Percentiles rank a stretch among this genome's conserved stretches.
Evolutionary conservation across 306 rosid genomes (phyloP).

Genomic region (Acmispon strigosus): DNA sequence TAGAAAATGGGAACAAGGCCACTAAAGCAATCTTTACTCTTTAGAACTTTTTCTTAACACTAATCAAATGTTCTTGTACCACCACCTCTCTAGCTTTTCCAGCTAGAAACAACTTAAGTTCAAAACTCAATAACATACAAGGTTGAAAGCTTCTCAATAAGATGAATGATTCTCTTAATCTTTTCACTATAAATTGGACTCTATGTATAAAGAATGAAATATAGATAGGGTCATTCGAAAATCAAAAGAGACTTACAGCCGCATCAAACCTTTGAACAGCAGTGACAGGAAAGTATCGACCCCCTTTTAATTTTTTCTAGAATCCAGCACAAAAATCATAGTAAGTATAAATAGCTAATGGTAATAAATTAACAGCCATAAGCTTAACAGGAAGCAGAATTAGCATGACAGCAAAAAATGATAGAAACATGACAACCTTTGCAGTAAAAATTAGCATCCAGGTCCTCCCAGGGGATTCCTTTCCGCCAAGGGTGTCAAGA

Average conservation of each 20-base stretch:
- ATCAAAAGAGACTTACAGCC: conserved; percentile 52
- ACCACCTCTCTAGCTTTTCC: neutral
- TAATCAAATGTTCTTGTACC: neutral
- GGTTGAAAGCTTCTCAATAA: neutral
- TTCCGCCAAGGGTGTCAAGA: conserved; percentile 72
- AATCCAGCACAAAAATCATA: conserved; percentile 21
- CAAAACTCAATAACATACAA: neutral
- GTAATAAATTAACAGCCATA: neutral
- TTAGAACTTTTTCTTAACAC: neutral
- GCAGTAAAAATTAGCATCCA: conserved; percentile 94
- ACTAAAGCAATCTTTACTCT: neutral
- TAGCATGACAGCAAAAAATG: neutral
- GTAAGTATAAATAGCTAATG: conserved; percentile 14
- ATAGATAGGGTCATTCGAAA: conserved; percentile 11
- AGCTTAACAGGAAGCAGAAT: neutral
- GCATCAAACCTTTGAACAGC: conserved; percentile 95
- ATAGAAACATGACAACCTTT: conserved; percentile 38
- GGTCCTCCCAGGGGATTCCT: conserved; percentile 83
- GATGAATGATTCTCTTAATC: neutral
- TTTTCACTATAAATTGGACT: neutral
- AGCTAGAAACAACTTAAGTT: neutral
- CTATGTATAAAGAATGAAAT: conserved; percentile 1
- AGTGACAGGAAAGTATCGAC: conserved; percentile 80
- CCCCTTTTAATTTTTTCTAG: conserved; percentile 64
- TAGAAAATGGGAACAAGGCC: neutral